These are phyloP conservation scores for Kodamaea neixiangensis DNA, from an alignment of 805 yeast species.

Conservation along the genomic window DNA sequence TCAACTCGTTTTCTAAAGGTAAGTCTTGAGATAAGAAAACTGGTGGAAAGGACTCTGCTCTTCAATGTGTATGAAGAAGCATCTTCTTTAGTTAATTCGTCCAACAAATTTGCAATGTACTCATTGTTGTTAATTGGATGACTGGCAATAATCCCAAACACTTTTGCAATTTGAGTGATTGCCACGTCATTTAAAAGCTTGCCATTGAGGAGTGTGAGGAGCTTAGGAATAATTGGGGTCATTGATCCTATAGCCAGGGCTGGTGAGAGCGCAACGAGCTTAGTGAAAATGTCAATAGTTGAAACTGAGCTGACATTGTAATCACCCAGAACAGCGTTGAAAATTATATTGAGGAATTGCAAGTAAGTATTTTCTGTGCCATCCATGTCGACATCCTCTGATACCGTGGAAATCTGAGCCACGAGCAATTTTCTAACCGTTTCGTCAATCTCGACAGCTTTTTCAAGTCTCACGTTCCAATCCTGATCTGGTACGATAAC, in stretches of 20 bases:
- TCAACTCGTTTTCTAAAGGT: constrained; percentile 26
- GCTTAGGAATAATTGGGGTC: constrained; percentile 15
- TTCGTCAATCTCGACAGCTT: constrained; percentile 64
- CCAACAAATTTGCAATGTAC: constrained; percentile 9
- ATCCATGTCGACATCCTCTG: constrained; percentile 19
- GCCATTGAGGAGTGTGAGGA: constrained; percentile 28
- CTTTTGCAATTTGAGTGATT: constrained; percentile 38
- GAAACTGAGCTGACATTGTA: constrained; percentile 6
- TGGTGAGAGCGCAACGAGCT: constrained; percentile 35
- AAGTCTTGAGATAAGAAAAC: constrained; percentile 51
- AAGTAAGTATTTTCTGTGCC: constrained; percentile 21
- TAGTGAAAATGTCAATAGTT: constrained; percentile 31
- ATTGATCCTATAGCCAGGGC: constrained; percentile 24
- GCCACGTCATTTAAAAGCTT: constrained; percentile 24
- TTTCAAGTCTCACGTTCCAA: constrained; percentile 71
- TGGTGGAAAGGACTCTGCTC: constrained; percentile 32
- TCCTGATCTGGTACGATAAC: constrained; percentile 69
- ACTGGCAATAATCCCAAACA: constrained; percentile 51
- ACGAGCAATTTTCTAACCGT: constrained; percentile 39
- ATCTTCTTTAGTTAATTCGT: constrained; percentile 16
- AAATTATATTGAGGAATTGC: constrained; percentile 34
- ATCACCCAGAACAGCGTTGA: constrained; percentile 33
- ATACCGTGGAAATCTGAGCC: constrained; percentile 18
- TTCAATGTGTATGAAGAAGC: not conserved
- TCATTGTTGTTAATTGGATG: constrained; percentile 30